Conservation (phyloP, 805 yeast species). For the Lipomyces lipofer region DNA sequence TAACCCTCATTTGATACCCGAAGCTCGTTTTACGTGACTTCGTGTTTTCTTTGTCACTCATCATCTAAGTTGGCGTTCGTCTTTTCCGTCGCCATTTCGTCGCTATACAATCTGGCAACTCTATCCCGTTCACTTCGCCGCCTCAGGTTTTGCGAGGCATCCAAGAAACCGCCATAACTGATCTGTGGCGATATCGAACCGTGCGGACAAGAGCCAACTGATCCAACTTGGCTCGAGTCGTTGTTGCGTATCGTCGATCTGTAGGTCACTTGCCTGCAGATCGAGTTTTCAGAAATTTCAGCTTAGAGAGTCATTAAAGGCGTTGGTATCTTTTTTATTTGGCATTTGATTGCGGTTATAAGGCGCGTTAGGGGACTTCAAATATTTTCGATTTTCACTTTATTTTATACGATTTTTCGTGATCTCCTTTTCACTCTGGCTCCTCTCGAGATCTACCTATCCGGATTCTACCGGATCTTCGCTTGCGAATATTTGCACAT, state of each 20-base stretch:
- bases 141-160: conserved; percentile 34
- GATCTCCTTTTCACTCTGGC: conserved; percentile 20
- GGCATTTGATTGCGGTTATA: neutral
- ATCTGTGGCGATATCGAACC: no score
- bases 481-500: conserved; percentile 9
- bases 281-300: no score
- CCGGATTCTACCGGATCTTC: conserved; percentile 27
- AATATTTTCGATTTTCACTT: neutral
- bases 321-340: no score
- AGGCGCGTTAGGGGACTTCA: neutral
- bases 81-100: conserved; percentile 8
- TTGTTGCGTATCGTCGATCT: no score
- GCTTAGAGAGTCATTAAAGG: no score
- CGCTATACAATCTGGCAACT: conserved; percentile 33
- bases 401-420: neutral
- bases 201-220: no score
- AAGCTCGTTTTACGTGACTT: no score
- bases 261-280: no score
- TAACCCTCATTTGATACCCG: no score
- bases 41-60: neutral
- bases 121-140: conserved; percentile 15
- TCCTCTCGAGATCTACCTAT: conserved; percentile 1
- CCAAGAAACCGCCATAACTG: conserved; percentile 38
- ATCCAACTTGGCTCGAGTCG: no score
- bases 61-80: conserved; percentile 15